Conservation (phyloP, 257 asterid genomes). For the Solanum stenotomum region DNA sequence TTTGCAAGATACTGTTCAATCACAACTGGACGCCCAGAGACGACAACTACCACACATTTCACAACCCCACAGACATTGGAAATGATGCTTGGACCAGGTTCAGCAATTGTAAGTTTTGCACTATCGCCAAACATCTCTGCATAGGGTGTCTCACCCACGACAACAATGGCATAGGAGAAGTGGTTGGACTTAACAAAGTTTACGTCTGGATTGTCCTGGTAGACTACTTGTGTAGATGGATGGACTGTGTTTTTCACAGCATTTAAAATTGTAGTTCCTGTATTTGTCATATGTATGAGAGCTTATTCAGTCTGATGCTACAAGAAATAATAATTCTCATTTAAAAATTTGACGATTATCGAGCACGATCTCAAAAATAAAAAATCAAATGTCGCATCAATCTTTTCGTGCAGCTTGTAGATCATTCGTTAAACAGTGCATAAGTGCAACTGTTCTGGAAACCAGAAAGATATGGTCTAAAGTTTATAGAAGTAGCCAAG, state of each 20-base stretch:
- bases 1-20: slow-evolving; percentile 37
- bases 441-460: neutral
- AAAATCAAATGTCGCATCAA: neutral
- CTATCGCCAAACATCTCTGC: slow-evolving; percentile 43
- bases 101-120: slow-evolving; percentile 24
- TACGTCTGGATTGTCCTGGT: slow-evolving; percentile 22
- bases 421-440: neutral
- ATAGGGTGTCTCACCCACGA: slow-evolving; percentile 52
- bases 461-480: neutral
- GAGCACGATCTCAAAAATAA: neutral
- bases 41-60: slow-evolving; percentile 38
- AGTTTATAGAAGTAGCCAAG: neutral
- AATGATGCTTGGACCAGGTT: slow-evolving; percentile 33
- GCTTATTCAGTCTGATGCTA: neutral
- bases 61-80: slow-evolving; percentile 24
- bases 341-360: neutral
- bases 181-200: slow-evolving; percentile 24
- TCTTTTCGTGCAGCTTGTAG: neutral
- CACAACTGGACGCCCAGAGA: slow-evolving; percentile 50
- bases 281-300: neutral
- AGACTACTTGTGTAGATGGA: slow-evolving; percentile 32
- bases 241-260: slow-evolving; percentile 30
- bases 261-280: slow-evolving; percentile 46
- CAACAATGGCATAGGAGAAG: slow-evolving; percentile 48
- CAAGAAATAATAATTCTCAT: neutral